Percentiles rank a stretch among this genome's conserved stretches.
These are phyloP conservation scores for Peronospora farinosa DNA, from an alignment of 352 stramenopile genomes.

Conservation along the genomic window DNA sequence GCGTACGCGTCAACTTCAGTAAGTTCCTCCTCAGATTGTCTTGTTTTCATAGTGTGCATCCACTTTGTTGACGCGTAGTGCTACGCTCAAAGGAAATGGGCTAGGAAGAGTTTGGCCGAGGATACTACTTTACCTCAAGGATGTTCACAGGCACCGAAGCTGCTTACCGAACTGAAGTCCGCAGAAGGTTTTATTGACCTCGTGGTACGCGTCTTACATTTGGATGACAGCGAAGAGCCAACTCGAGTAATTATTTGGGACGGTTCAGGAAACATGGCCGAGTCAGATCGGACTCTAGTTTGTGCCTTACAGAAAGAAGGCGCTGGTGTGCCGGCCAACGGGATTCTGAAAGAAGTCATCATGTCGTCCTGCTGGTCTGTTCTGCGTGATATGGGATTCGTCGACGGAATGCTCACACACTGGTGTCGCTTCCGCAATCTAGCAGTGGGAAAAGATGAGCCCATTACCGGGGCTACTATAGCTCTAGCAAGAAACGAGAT, in stretches of 20 bases:
- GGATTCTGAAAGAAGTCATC: conserved; percentile 53
- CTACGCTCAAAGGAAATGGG: conserved; percentile 41
- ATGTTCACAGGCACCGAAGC: conserved; percentile 35
- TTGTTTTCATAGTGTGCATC: background rate
- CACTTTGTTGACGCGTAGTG: background rate
- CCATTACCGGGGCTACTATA: conserved; percentile 8
- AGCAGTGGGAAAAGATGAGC: conserved; percentile 35
- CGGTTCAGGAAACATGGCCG: conserved; percentile 35
- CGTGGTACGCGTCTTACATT: conserved; percentile 46
- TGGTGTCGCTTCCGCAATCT: conserved; percentile 79
- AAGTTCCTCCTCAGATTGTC: conserved; percentile 4
- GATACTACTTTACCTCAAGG: conserved; percentile 49
- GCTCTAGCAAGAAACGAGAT: conserved; percentile 9
- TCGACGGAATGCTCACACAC: conserved; percentile 26
- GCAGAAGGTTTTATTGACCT: conserved; percentile 54
- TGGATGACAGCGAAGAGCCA: conserved; percentile 29
- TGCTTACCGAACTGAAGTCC: conserved; percentile 39
- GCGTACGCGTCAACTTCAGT: conserved; percentile 39
- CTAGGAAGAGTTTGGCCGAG: conserved; percentile 25
- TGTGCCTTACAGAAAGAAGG: conserved; percentile 17
- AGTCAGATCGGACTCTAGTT: conserved; percentile 14
- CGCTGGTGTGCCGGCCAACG: conserved; percentile 24
- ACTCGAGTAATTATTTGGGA: conserved; percentile 62
- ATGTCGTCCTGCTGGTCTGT: conserved; percentile 65
- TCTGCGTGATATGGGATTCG: conserved; percentile 50